Conservation (phyloP, 257 asterid species). For the Salvia hispanica region DNA sequence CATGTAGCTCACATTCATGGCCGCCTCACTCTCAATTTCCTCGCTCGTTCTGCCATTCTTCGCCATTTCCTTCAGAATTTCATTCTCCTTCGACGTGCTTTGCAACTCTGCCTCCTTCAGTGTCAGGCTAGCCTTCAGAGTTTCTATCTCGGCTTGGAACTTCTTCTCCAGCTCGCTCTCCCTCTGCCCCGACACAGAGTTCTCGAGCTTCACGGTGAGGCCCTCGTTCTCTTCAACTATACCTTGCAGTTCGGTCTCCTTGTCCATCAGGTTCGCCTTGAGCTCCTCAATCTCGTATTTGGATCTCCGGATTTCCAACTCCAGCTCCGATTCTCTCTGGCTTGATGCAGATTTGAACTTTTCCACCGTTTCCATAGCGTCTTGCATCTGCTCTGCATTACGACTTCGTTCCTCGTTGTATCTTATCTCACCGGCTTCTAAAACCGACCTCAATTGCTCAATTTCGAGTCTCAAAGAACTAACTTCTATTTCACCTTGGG, state of each 20-base stretch:
- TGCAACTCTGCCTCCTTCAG: slow-evolving; percentile 57
- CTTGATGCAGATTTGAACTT: slow-evolving; percentile 48
- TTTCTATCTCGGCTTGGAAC: slow-evolving; percentile 46
- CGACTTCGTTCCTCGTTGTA: slow-evolving; percentile 58
- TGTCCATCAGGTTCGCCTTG: slow-evolving; percentile 84
- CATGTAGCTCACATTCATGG: slow-evolving; percentile 54
- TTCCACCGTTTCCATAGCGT: slow-evolving; percentile 59
- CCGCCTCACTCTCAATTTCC: slow-evolving; percentile 56
- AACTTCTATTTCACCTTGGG: slow-evolving; percentile 37
- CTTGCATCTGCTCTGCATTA: slow-evolving; percentile 41
- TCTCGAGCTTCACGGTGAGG: slow-evolving; percentile 49
- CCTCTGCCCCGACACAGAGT: slow-evolving; percentile 35
- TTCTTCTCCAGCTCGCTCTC: slow-evolving; percentile 53
- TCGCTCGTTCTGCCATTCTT: no score
- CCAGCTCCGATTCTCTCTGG: slow-evolving; percentile 59
- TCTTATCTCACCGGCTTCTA: slow-evolving; percentile 69
- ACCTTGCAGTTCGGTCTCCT: slow-evolving; percentile 85
- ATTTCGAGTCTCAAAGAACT: slow-evolving; percentile 55
- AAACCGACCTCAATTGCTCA: slow-evolving; percentile 51
- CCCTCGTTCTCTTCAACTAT: slow-evolving; percentile 84
- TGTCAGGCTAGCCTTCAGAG: slow-evolving; percentile 45
- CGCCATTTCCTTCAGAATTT: slow-evolving; percentile 39
- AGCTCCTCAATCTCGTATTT: slow-evolving; percentile 67
- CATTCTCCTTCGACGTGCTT: slow-evolving; percentile 51
- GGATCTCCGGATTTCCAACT: slow-evolving; percentile 44